Conservation (phyloP, 768 basidiomycete species). For the Suillus subluteus region DNA sequence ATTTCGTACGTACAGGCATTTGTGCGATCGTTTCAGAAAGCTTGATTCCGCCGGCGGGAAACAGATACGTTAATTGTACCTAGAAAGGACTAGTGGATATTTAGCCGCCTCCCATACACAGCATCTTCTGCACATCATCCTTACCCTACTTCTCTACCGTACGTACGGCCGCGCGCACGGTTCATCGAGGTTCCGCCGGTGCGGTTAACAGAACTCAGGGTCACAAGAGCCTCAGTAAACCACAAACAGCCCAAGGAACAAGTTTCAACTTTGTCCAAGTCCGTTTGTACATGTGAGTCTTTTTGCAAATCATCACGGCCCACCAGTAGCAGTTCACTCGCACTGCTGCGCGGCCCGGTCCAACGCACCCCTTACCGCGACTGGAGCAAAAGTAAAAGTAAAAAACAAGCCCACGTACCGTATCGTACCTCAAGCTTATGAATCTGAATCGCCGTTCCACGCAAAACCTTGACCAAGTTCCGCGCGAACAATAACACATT, state of each 20-base stretch:
- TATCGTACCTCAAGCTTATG: not conserved
- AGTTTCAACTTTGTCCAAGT: no score
- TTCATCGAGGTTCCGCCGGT: not conserved
- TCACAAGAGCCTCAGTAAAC: not conserved
- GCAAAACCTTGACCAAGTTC: not conserved
- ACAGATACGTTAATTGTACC: not conserved
- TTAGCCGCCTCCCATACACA: no score
- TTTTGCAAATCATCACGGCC: not conserved
- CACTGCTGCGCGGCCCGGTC: not conserved
- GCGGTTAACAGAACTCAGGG: not conserved
- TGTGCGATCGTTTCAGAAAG: no score
- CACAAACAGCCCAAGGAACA: not conserved
- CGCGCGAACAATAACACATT: not conserved
- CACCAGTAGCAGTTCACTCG: not conserved
- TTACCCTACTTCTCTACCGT: not conserved
- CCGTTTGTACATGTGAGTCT: not conserved
- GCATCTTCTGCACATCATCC: no score
- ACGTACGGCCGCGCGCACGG: not conserved
- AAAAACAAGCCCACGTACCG: not conserved
- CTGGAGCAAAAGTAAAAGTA: no score
- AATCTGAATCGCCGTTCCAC: not conserved
- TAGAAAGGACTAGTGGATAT: no score
- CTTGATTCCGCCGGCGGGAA: not conserved
- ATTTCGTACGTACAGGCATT: not conserved
- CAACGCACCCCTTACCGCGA: not conserved